Evolutionary conservation across 2,329 filamentous ascomycete genomes (phyloP).

Genomic region (Xenoacremonium recifei): DNA sequence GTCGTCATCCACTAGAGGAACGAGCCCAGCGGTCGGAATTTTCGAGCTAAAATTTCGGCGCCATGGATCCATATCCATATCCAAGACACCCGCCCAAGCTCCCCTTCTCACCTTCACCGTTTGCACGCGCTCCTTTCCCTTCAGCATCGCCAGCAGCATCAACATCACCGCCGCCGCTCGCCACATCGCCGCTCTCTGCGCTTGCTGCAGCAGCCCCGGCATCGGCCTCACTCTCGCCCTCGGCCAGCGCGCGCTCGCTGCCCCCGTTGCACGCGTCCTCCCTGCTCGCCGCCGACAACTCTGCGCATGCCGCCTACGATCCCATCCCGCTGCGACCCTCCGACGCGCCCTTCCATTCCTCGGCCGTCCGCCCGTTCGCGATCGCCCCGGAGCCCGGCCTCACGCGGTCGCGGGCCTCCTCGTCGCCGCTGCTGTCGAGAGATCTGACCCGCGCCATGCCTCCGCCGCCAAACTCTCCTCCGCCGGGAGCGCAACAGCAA

Average conservation of each 20-base stretch:
- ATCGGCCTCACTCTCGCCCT: constrained; percentile 7
- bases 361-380: constrained; percentile 26
- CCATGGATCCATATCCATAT: too few species aligned
- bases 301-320: constrained; percentile 31
- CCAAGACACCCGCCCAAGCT: constrained; percentile 32
- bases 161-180: constrained; percentile 7
- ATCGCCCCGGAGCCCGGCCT: constrained; percentile 32
- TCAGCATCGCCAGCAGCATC: constrained; percentile 13
- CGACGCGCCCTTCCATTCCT: constrained; percentile 42
- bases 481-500: constrained; percentile 30
- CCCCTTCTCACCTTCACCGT: constrained; percentile 30
- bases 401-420: constrained; percentile 44
- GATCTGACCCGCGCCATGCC: constrained; percentile 43
- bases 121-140: constrained; percentile 31
- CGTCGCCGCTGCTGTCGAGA: constrained; percentile 40
- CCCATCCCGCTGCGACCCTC: constrained; percentile 35
- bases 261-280: constrained; percentile 16
- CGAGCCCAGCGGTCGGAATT: too few species aligned
- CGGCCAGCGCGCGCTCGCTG: constrained; percentile 7
- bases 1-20: constrained; percentile 17
- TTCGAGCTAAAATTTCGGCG: constrained; percentile 35
- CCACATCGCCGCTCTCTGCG: constrained; percentile 13
- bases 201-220: constrained; percentile 3
- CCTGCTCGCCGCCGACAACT: constrained; percentile 20
- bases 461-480: constrained; percentile 44